phyloP scores from a whole-genome alignment of 2,329 filamentous ascomycete genomes.

The Emmonsiellopsis sp. region DNA sequence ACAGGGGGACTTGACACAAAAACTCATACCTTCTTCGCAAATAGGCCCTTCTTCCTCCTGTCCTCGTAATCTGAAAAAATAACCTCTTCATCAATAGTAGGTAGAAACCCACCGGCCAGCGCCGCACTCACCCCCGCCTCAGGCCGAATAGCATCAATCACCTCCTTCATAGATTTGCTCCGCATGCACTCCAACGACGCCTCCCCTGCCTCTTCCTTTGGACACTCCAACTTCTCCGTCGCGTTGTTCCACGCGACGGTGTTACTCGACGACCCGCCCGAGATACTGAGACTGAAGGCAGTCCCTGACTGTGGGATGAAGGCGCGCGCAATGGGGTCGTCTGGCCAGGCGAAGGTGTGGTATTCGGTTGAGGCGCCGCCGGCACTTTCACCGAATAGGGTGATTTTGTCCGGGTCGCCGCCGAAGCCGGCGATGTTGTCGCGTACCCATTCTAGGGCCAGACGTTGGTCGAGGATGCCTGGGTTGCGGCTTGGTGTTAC shows the following conservation, averaged over 20 bases:
- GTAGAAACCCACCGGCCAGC: neutral
- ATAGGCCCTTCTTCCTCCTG: neutral
- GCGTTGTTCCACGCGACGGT: neutral
- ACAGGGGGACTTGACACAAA: neutral
- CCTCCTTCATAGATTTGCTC: neutral
- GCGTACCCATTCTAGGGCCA: slow-evolving; percentile 28
- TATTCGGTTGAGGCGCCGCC: slow-evolving; percentile 25
- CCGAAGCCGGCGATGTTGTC: slow-evolving; percentile 33
- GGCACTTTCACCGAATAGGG: slow-evolving; percentile 39
- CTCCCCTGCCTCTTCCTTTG: neutral
- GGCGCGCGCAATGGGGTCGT: slow-evolving; percentile 16
- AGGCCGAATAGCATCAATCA: neutral
- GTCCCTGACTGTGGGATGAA: slow-evolving; percentile 25
- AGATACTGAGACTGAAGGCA: neutral
- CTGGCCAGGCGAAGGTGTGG: slow-evolving; percentile 21
- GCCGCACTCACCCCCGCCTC: neutral
- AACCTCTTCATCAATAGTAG: neutral
- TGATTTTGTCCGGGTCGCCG: slow-evolving; percentile 30
- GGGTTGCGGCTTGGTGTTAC: slow-evolving; percentile 33
- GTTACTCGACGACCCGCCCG: neutral
- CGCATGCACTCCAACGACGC: neutral
- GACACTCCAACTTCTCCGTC: neutral
- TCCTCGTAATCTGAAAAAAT: neutral
- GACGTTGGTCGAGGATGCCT: slow-evolving; percentile 38
- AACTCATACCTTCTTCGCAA: neutral